Base-by-base conservation (phyloP, 2,329 filamentous ascomycete genomes). In the Verticillium albo-atrum region DNA sequence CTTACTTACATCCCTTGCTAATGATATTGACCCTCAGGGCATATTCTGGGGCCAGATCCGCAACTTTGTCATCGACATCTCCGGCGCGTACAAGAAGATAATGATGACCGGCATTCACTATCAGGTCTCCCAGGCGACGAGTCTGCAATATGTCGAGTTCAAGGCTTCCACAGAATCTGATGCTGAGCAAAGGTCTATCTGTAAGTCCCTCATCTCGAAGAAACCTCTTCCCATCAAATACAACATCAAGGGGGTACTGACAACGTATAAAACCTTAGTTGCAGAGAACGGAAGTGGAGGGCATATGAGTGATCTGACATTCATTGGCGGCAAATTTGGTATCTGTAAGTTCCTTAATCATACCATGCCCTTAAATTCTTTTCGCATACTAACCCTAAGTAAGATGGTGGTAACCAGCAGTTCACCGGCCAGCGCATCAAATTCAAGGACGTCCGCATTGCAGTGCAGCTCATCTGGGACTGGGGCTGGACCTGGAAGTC, bases 261-360 rank as follows among this genome's bases (percentile, higher is more conserved):
- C 30, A 32, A 32, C 30, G 30, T 6, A 32, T 32, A 12, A 32
- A 32, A 12, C 30, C 53, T 51, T 60, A 6, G 6, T 12, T 6
- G 30, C 6, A 32, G 70, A 72, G 56, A 72, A 71, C 28, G 75
- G 75, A n/a, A 73, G 71, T 20, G 76, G 75, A 28, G 75, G 75
- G 7, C 74, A 73, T 57, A 71, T 77, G 64, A 72, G 86, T 50
- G 87, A 91, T 67, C 79, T 91, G 70, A 84, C 82, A 3, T 86
- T 86, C 70, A 79, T 79, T 61, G 84, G 85, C 57, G 85, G 85
- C 62, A 79, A 78, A 3, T 75, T 77, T 14, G 87, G 87, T 63
- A 25, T 58, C 10, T 58, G 52, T 30, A 54, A 28, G 26, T 28
- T 28, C 20, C 52, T 14, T 54, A n/a, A 14, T n/a, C n/a, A n/a